These are phyloP conservation scores for Phytophthora palmivora DNA, from an alignment of 352 stramenopile species.

Conservation along the genomic window DNA sequence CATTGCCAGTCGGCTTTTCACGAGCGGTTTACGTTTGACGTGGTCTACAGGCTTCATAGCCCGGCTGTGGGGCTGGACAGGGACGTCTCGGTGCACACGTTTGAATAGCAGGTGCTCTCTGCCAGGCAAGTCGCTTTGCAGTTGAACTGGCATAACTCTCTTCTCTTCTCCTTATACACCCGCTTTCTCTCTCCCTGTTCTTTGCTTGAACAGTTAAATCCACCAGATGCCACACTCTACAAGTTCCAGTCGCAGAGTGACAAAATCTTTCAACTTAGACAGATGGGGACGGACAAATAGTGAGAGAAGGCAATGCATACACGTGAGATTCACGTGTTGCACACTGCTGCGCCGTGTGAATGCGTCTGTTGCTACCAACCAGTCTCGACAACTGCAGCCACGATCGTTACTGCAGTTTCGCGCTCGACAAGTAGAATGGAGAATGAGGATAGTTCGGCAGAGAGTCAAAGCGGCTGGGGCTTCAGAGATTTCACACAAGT, in stretches of 20 bases:
- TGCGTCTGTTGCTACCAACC: slow-evolving; percentile 34
- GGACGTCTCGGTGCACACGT: slow-evolving; percentile 24
- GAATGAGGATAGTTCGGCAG: slow-evolving; percentile 32
- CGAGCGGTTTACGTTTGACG: slow-evolving; percentile 58
- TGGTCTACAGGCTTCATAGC: slow-evolving; percentile 24
- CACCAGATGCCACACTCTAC: slow-evolving; percentile 22
- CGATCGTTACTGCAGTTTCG: slow-evolving; percentile 34
- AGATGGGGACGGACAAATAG: slow-evolving; percentile 25
- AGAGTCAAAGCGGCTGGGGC: slow-evolving; percentile 32
- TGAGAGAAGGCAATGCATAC: slow-evolving; percentile 10
- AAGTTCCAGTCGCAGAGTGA: slow-evolving; percentile 3
- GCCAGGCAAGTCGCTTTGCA: slow-evolving; percentile 34
- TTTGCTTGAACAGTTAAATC: slow-evolving; percentile 24
- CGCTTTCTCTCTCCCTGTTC: slow-evolving; percentile 30
- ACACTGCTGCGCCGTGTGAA: slow-evolving; percentile 14
- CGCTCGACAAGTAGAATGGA: slow-evolving; percentile 25
- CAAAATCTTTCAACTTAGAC: slow-evolving; percentile 24
- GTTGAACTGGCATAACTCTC: slow-evolving; percentile 35
- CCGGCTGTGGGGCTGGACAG: slow-evolving; percentile 33
- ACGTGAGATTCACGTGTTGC: slow-evolving; percentile 27
- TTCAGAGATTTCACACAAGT: background rate
- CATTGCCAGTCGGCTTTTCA: slow-evolving; percentile 60
- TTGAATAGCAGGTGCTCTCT: slow-evolving; percentile 36
- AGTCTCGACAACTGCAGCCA: slow-evolving; percentile 33
- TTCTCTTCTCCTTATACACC: slow-evolving; percentile 17